Evolutionary conservation across 106 monocot genomes (phyloP).

Genomic region (Agapanthus africanus): DNA sequence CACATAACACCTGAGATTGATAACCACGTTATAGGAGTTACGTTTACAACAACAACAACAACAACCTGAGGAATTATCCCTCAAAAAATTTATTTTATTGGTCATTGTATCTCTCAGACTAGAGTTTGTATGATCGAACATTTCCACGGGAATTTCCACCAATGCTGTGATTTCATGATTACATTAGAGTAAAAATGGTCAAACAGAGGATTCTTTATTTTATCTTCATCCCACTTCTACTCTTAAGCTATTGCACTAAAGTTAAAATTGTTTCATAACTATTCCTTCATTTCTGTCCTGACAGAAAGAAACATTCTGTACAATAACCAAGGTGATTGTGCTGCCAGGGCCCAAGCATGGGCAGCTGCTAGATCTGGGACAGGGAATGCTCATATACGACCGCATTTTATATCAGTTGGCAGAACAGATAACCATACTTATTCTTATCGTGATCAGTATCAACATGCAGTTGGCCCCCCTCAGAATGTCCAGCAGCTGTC

Average conservation of each 20-base stretch:
- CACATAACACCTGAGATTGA: too few species aligned
- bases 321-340: slow-evolving; percentile 89
- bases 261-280: neutral
- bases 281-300: neutral
- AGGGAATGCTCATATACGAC: slow-evolving; percentile 34
- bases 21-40: too few species aligned
- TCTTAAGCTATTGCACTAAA: too few species aligned
- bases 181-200: too few species aligned
- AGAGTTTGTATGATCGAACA: too few species aligned
- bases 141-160: neutral
- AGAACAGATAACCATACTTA: slow-evolving; percentile 39
- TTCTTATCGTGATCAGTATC: slow-evolving; percentile 44
- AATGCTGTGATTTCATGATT: too few species aligned
- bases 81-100: too few species aligned
- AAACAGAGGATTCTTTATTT: neutral
- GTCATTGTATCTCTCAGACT: too few species aligned
- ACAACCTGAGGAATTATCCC: too few species aligned
- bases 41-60: too few species aligned
- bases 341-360: slow-evolving; percentile 90
- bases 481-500: slow-evolving; percentile 22
- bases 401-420: slow-evolving; percentile 30
- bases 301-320: slow-evolving; percentile 49
- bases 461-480: slow-evolving; percentile 19
- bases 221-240: neutral
- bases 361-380: slow-evolving; percentile 48